phyloP scores from a whole-genome alignment of 805 yeast species.

The Yamadazyma tumulicola region DNA sequence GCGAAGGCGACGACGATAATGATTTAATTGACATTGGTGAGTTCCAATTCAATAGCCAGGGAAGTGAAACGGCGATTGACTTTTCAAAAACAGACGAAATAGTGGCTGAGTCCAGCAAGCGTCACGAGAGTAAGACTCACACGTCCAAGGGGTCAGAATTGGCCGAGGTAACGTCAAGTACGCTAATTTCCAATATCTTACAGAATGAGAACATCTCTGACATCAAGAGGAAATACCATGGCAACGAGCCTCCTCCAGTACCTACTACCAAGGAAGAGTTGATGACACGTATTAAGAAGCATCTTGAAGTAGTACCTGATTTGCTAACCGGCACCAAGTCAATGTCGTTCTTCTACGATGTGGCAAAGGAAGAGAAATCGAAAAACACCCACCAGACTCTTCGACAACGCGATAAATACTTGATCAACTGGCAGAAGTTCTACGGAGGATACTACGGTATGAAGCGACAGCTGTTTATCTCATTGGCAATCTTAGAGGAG shows the following conservation, averaged over 20 bases:
- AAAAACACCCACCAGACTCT: slow-evolving; percentile 41
- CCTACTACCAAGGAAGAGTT: slow-evolving; percentile 17
- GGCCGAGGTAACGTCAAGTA: not conserved
- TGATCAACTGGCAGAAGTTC: slow-evolving; percentile 43
- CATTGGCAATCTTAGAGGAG: slow-evolving; percentile 36
- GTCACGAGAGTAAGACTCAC: not conserved
- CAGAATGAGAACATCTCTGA: slow-evolving; percentile 6
- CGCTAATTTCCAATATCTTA: not conserved
- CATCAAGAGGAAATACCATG: slow-evolving; percentile 14
- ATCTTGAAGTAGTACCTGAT: slow-evolving; percentile 29
- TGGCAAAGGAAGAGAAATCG: slow-evolving; percentile 41
- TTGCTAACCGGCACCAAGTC: slow-evolving; percentile 41
- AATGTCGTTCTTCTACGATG: slow-evolving; percentile 46
- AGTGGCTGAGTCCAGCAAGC: not conserved
- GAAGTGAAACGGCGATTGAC: not conserved
- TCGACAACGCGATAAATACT: slow-evolving; percentile 45
- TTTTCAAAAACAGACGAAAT: slow-evolving; percentile 1
- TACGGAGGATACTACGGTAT: slow-evolving; percentile 62
- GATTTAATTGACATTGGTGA: slow-evolving; percentile 5
- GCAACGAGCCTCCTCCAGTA: slow-evolving; percentile 15
- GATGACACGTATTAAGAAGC: slow-evolving; percentile 22
- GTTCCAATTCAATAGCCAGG: not conserved
- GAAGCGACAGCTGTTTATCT: slow-evolving; percentile 51
- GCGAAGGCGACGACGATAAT: slow-evolving; percentile 2
- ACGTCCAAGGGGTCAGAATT: not conserved